These are phyloP conservation scores for Penicillium fimorum DNA, from an alignment of 495 filamentous ascomycete species.

Conservation along the genomic window DNA sequence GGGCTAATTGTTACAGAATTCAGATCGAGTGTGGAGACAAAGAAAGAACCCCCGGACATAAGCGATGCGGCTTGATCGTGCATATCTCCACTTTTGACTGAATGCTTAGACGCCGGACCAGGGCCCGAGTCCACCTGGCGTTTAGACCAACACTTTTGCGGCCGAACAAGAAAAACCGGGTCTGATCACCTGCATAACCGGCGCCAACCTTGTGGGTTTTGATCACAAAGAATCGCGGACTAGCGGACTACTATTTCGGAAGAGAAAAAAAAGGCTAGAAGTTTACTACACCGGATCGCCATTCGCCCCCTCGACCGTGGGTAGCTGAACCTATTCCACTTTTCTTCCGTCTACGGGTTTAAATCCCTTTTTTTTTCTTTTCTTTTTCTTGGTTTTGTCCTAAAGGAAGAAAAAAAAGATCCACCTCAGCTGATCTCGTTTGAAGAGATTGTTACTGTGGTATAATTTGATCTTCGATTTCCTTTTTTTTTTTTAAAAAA, in stretches of 20 bases:
- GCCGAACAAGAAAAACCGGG: slow-evolving; percentile 25
- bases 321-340: slow-evolving; percentile 24
- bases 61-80: slow-evolving; percentile 14
- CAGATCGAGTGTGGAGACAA: slow-evolving; percentile 6
- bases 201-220: slow-evolving; percentile 25
- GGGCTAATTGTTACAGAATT: background rate
- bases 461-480: background rate
- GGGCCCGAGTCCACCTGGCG: slow-evolving; percentile 41
- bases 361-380: background rate
- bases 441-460: slow-evolving; percentile 8
- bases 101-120: slow-evolving; percentile 33
- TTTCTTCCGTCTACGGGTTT: slow-evolving; percentile 2
- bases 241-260: slow-evolving; percentile 1
- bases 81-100: slow-evolving; percentile 14
- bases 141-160: slow-evolving; percentile 19
- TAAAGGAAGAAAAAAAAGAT: background rate
- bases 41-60: slow-evolving; percentile 1
- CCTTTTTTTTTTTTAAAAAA: background rate
- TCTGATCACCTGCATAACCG: slow-evolving; percentile 44
- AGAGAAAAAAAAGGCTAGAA: background rate
- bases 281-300: slow-evolving; percentile 20
- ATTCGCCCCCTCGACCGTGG: slow-evolving; percentile 34
- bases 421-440: slow-evolving; percentile 8
- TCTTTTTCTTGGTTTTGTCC: background rate
- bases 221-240: slow-evolving; percentile 23